These are phyloP conservation scores for Epicoccum sorghinum DNA, from an alignment of 2,329 filamentous ascomycete species.

Conservation along the genomic window DNA sequence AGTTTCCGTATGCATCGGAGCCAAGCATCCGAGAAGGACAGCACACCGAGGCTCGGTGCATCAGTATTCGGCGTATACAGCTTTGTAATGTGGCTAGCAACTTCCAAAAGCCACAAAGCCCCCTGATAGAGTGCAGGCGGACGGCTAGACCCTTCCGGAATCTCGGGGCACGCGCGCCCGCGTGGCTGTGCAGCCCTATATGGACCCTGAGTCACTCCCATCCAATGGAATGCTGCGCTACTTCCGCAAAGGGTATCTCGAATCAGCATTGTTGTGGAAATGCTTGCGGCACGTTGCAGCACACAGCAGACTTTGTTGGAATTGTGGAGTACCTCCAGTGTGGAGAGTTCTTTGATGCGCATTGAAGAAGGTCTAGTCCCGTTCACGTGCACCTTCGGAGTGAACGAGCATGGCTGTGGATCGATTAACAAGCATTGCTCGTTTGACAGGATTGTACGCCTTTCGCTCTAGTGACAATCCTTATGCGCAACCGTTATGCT, in stretches of 20 bases:
- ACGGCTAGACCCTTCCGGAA: constrained; percentile 7
- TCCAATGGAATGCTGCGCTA: constrained; percentile 6
- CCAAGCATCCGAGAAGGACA: not conserved
- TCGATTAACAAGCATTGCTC: not conserved
- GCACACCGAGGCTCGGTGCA: constrained; percentile 2
- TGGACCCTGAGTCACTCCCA: constrained; percentile 11
- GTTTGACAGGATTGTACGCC: not conserved
- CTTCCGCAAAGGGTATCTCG: constrained; percentile 9
- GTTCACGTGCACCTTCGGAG: not conserved
- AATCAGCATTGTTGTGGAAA: constrained; percentile 8
- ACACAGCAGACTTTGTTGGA: constrained; percentile 21
- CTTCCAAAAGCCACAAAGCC: constrained; percentile 8
- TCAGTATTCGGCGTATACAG: not conserved
- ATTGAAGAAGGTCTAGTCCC: not conserved
- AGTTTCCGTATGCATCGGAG: not conserved
- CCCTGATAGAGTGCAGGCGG: constrained; percentile 3
- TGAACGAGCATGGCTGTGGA: not conserved
- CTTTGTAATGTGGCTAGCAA: constrained; percentile 33
- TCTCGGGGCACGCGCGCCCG: constrained; percentile 24
- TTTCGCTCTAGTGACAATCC: not conserved
- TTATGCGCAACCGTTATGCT: not conserved
- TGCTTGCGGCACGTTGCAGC: constrained; percentile 15
- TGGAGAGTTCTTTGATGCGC: not conserved
- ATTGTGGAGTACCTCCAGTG: constrained; percentile 3
- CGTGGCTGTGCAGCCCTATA: constrained; percentile 19